phyloP scores from a whole-genome alignment of 768 basidiomycete genomes.

The Calocera viscosa region DNA sequence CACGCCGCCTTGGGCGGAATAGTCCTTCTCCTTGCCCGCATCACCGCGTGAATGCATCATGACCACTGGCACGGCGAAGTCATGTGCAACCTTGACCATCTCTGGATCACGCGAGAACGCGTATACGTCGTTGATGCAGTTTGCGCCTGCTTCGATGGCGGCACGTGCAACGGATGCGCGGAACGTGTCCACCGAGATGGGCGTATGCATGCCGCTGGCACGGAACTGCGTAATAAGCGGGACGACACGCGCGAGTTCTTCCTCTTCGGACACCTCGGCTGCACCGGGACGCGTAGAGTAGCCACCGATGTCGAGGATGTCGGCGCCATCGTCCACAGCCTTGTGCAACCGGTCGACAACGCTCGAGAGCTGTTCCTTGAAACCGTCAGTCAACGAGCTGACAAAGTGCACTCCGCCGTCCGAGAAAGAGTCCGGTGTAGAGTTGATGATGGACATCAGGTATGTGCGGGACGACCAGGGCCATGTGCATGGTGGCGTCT shows the following conservation, averaged over 20 bases:
- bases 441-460: slow-evolving; percentile 87
- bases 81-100: slow-evolving; percentile 57
- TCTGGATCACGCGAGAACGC: slow-evolving; percentile 48
- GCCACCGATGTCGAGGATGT: slow-evolving; percentile 86
- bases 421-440: slow-evolving; percentile 93
- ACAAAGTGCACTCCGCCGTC: slow-evolving; percentile 54
- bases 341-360: slow-evolving; percentile 27
- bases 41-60: slow-evolving; percentile 92
- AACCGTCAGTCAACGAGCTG: background rate
- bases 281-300: slow-evolving; percentile 85
- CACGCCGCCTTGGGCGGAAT: slow-evolving; percentile 41
- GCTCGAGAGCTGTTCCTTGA: background rate
- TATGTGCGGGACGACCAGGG: slow-evolving; percentile 35
- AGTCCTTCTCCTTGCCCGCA: slow-evolving; percentile 61
- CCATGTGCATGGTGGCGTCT: slow-evolving; percentile 14
- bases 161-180: slow-evolving; percentile 61
- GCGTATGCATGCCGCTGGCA: slow-evolving; percentile 26
- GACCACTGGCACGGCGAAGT: slow-evolving; percentile 62
- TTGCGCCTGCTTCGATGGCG: slow-evolving; percentile 70
- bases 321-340: slow-evolving; percentile 46
- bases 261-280: slow-evolving; percentile 46
- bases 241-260: slow-evolving; percentile 61
- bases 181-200: slow-evolving; percentile 81
- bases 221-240: slow-evolving; percentile 57
- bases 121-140: slow-evolving; percentile 87